Base-by-base conservation (phyloP, 495 filamentous ascomycete species). In the Hypoxylon lienhwacheense region DNA sequence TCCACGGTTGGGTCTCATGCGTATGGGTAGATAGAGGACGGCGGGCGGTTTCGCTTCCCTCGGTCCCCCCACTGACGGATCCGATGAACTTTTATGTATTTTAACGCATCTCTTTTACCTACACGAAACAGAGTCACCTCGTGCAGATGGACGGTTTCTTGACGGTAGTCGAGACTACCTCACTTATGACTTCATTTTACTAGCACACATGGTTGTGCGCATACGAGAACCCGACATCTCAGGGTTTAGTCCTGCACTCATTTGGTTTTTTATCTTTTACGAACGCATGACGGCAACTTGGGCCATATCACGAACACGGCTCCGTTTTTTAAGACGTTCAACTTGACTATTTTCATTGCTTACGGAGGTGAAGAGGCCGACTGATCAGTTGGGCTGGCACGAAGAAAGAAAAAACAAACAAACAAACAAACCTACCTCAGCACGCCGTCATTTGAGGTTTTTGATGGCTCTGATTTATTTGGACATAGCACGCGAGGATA, bases 401-500 rank as follows among this genome's bases (percentile, higher is more conserved):
- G 35, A 53, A 54, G 47, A 57, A 44, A 33, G 19, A n/a, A 46
- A 22, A 52, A 7, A 8, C 11, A 17, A 20, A 24, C 7, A 19
- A 22, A 12, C 4, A 17, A 33, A 24, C 7, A n/a, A 10, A n/a
- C n/a, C n/a, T n/a, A n/a, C n/a, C n/a, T n/a, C n/a, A n/a, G 7
- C 8, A 6, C 45, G 8, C 24, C 17, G 29, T 40, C 36, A 29
- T 42, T 32, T 17, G 46, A 59, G 64, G 53, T 56, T 36, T 29
- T 49, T 31, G 56, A 48, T 57, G 28, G 53, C 33, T 64, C 47
- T 65, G 53, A 62, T 68, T 69, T 72, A 64, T 66, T 59, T 70
- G 67, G 64, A 72, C 72, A 75, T 73, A 74, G 66, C 63, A 64
- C 52, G 60, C 41, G 45, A 43, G 26, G 59, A 59, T 49, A 54